Base-by-base conservation (phyloP, 768 basidiomycete species). In the Naganishia vishniacii region DNA sequence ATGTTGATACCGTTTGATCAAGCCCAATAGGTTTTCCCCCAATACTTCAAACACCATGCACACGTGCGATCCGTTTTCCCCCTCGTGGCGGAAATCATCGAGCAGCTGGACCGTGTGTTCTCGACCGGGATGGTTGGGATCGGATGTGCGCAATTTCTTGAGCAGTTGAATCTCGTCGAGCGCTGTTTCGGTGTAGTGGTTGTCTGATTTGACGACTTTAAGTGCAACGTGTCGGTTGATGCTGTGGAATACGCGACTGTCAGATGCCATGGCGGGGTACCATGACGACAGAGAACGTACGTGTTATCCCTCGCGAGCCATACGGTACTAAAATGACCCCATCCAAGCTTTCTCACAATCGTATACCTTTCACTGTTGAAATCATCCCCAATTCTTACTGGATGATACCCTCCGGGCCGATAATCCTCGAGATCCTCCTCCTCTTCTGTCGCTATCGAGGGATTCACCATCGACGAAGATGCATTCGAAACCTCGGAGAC, bases 11-110 rank as follows among this genome's bases (percentile, higher is more conserved):
- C 94, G 85, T 79, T 95, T 97, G 83, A 98, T 95, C 71, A 99
- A 84, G 4, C 80, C 92, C 2, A 98, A 84, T 2, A 99, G 81
- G 75, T 94, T 97, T 79, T 99, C 94, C 65, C 94, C 95, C 9
- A 99, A 84, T 26, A 98, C 95, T 78, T 99, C 95, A 73, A 97
- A 97, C 15, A 95, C 92, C 95, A 99, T 98, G 82, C 95, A 98
- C 70, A 99, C 89, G 78, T 99, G 95, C 16, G 84, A 87, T 40
- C 95, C 95, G 76, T 99, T 95, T 11, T 92, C 92, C 1, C 95
- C 95, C 66, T 88, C 88, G 79, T 98, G 95, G 28, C 87, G 84
- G 78, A 99, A 99, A 76, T 98, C 91, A 80, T 99, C 94, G 48
- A 98, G 87, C 77, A 98, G 91, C 15, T 88, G 89, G 77, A 99